Evolutionary conservation across 2,329 filamentous ascomycete genomes (phyloP).

Genomic region (Cladosporium sphaerospermum): DNA sequence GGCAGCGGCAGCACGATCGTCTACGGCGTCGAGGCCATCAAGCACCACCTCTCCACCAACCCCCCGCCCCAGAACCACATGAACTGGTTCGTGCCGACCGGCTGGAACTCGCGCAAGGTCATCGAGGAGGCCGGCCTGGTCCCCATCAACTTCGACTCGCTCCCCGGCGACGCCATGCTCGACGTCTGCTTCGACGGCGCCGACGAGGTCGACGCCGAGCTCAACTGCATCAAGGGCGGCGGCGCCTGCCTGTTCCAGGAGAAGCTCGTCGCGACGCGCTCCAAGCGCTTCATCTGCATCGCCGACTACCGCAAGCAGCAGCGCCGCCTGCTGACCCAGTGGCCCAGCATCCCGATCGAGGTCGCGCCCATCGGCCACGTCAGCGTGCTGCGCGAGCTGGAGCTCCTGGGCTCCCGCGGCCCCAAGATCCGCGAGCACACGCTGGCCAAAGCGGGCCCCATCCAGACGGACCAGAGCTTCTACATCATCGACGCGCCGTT

Average conservation of each 20-base stretch:
- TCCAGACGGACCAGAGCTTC: conserved; percentile 80
- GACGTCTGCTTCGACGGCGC: conserved; percentile 95
- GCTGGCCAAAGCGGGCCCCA: conserved; percentile 72
- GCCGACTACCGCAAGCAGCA: conserved; percentile 87
- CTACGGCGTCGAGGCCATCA: conserved; percentile 78
- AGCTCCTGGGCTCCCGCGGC: conserved; percentile 63
- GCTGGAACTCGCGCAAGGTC: conserved; percentile 81
- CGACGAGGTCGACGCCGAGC: conserved; percentile 88
- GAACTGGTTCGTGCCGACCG: conserved; percentile 88
- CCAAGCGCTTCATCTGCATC: conserved; percentile 28
- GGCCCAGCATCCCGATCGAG: conserved; percentile 87
- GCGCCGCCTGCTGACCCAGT: conserved; percentile 63
- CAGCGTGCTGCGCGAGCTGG: conserved; percentile 67
- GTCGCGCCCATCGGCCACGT: conserved; percentile 79
- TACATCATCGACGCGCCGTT: conserved; percentile 93
- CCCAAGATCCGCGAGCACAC: conserved; percentile 67
- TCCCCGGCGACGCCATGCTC: conserved; percentile 59
- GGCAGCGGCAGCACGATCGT: conserved; percentile 76
- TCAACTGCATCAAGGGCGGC: conserved; percentile 97
- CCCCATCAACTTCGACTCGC: conserved; percentile 69
- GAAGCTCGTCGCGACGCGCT: conserved; percentile 69
- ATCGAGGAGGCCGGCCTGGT: conserved; percentile 73
- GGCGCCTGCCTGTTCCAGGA: conserved; percentile 98
- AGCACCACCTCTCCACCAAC: conserved; percentile 45
- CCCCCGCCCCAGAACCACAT: conserved; percentile 42